Base-by-base conservation (phyloP, 2,329 filamentous ascomycete genomes). In the Verticillium alfalfae region DNA sequence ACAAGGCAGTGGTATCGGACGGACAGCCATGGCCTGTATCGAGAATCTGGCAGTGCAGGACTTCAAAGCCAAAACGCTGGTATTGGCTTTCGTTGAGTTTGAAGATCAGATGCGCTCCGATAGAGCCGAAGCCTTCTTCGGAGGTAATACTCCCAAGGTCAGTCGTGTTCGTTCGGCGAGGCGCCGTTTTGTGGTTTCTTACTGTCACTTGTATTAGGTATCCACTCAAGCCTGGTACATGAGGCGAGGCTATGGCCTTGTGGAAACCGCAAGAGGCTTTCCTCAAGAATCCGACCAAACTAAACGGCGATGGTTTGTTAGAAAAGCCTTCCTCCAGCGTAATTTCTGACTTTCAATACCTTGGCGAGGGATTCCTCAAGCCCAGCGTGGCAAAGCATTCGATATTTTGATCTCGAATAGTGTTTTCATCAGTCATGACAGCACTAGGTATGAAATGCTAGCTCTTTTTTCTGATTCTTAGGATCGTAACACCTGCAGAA, bases 161-260 rank as follows among this genome's bases (percentile, higher is more conserved):
- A 8, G 12, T 34, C 26, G 26, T 31, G 26, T 31, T 31, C 26
- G 26, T 31, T 31, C 26, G 52, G 12, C 7, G 18, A 15, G 26
- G 5, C 9, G 3, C 2, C 52, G 31, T 3, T 16, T 26, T 52
- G 18, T 38, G 37, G 39, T 45, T 9, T 45, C 2, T 55, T 2
- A 34, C 22, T 31, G n/a, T 26, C 8, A 34, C 12, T 55, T n/a
- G 26, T n/a, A 31, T 2, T 15, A 73, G 71, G 66, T 63, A 22
- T 62, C 70, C 0, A 72, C 69, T 39, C 69, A 73, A 4, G 69
- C 64, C 7, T 73, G 71, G 71, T 73, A 73, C 45, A 64, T 65
- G 9, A 61, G 71, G 9, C 61, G 70, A 3, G 69, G 70, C 0
- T 73, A 72, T 7, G 41, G 62, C 2, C n/a, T 68, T 0, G 69